These are phyloP conservation scores for Pyricularia sp. DNA, from an alignment of 2,329 filamentous ascomycete species.

Conservation along the genomic window DNA sequence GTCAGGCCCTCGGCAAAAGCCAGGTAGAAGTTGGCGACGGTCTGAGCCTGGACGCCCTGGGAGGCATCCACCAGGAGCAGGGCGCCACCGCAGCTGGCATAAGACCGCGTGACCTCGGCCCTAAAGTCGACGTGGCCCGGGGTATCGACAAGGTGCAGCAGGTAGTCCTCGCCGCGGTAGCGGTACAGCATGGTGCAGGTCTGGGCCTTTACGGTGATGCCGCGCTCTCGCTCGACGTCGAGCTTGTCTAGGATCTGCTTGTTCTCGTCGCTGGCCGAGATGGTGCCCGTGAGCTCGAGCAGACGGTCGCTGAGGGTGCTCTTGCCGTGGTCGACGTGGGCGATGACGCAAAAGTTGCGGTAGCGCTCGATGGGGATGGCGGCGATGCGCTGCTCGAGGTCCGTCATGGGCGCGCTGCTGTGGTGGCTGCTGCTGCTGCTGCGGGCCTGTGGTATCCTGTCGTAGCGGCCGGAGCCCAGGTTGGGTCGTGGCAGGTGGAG, in stretches of 20 bases:
- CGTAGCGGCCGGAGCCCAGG: neutral
- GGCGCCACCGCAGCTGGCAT: slow-evolving; percentile 91
- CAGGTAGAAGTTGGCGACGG: slow-evolving; percentile 96
- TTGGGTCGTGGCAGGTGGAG: neutral
- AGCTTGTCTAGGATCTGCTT: slow-evolving; percentile 97
- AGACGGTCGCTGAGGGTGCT: slow-evolving; percentile 89
- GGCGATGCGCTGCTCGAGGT: slow-evolving; percentile 52
- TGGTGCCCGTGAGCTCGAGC: slow-evolving; percentile 89
- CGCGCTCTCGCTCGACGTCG: slow-evolving; percentile 90
- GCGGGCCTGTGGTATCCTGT: neutral
- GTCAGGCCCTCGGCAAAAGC: slow-evolving; percentile 85
- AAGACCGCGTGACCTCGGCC: slow-evolving; percentile 90
- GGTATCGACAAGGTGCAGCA: slow-evolving; percentile 92
- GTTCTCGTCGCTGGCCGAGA: slow-evolving; percentile 68
- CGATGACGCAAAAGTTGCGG: slow-evolving; percentile 97
- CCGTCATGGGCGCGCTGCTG: slow-evolving; percentile 16
- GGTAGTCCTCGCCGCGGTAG: slow-evolving; percentile 75
- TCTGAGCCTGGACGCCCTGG: slow-evolving; percentile 95
- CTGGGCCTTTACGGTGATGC: slow-evolving; percentile 98
- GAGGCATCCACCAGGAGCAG: slow-evolving; percentile 90
- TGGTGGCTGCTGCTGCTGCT: slow-evolving; percentile 1
- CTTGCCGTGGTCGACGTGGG: slow-evolving; percentile 98
- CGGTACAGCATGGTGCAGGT: slow-evolving; percentile 97
- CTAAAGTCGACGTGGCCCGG: slow-evolving; percentile 97
- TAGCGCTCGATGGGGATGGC: slow-evolving; percentile 71